Evolutionary conservation across 1,284 basidiomycete genomes (phyloP).

Genomic region (Irpex lacteus): DNA sequence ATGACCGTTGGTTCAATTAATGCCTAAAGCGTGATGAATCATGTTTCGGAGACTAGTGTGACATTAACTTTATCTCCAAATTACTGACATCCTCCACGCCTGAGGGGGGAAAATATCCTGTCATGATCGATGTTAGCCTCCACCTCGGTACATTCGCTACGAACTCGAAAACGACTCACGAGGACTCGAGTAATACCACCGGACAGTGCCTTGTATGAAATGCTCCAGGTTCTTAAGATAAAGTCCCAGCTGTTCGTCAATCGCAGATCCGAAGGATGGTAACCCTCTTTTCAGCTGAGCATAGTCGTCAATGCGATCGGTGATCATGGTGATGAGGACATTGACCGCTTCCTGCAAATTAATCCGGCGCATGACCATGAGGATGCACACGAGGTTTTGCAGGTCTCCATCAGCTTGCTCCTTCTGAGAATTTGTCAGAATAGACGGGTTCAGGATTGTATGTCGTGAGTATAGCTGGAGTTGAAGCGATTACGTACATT

Average conservation of each 20-base stretch:
- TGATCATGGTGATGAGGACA: neutral
- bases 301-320: neutral
- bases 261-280: slow-evolving; percentile 27
- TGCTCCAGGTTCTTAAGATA: slow-evolving; percentile 43
- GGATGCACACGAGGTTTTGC: neutral
- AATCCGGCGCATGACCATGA: neutral
- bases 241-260: slow-evolving; percentile 36
- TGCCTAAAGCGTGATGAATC: too few species aligned
- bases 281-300: neutral
- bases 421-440: neutral
- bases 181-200: slow-evolving; percentile 31
- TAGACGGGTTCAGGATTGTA: neutral
- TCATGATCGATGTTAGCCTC: neutral
- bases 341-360: neutral
- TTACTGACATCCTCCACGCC: neutral
- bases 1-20: too few species aligned
- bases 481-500: neutral
- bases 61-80: neutral
- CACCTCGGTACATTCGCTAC: neutral
- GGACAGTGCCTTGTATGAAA: slow-evolving; percentile 45
- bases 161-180: neutral
- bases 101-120: neutral
- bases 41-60: neutral
- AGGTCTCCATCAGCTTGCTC: neutral
- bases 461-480: neutral